Evolutionary conservation across 2,329 filamentous ascomycete species (phyloP).

Genomic region (Ascochyta lentis): DNA sequence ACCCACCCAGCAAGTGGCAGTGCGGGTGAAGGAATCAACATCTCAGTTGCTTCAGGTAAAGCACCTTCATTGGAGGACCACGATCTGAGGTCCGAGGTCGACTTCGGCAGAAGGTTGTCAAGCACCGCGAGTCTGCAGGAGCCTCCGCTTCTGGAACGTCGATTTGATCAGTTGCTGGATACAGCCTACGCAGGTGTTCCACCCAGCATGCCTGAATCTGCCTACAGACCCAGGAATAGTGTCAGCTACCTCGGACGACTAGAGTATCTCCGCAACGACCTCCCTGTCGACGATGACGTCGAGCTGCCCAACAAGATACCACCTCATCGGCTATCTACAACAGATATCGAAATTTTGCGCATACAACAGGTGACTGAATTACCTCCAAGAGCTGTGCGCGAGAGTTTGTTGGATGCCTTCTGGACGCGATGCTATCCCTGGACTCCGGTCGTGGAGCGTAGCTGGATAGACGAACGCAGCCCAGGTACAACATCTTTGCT

Average conservation of each 20-base stretch:
- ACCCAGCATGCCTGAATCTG: constrained; percentile 23
- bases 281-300: constrained; percentile 43
- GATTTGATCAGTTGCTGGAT: constrained; percentile 26
- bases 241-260: constrained; percentile 44
- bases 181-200: constrained; percentile 20
- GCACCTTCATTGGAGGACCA: constrained; percentile 17
- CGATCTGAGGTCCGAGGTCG: constrained; percentile 27
- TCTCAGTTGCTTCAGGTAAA: background rate
- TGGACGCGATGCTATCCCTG: constrained; percentile 51
- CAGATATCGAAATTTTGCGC: constrained; percentile 38
- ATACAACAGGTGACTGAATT: constrained; percentile 40
- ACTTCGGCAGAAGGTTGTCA: constrained; percentile 30
- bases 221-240: constrained; percentile 26
- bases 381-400: constrained; percentile 42
- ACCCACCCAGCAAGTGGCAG: constrained; percentile 8
- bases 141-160: constrained; percentile 27
- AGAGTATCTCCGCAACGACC: constrained; percentile 43
- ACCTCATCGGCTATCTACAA: constrained; percentile 36
- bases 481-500: constrained; percentile 38
- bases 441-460: constrained; percentile 52
- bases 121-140: constrained; percentile 30
- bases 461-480: constrained; percentile 46
- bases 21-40: constrained; percentile 7
- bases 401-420: constrained; percentile 50
- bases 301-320: constrained; percentile 38